phyloP scores from a whole-genome alignment of 768 basidiomycete species.

The Hypsizygus marmoreus region DNA sequence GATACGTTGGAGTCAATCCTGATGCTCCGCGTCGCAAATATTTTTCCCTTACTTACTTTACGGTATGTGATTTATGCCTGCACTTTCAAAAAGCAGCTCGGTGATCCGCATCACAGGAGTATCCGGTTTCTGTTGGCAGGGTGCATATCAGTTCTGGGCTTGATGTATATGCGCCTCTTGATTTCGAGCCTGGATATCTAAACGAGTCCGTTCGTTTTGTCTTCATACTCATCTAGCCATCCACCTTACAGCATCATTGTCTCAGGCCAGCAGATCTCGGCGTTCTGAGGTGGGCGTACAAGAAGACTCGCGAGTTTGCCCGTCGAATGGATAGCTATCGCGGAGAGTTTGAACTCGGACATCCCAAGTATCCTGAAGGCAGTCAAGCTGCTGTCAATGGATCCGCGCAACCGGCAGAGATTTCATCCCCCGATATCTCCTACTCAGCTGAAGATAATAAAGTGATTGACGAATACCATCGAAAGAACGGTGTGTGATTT shows the following conservation, averaged over 20 bases:
- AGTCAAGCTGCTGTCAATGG: conserved; percentile 30
- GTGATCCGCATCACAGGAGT: conserved; percentile 28
- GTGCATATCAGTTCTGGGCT: conserved; percentile 48
- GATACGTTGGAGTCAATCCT: conserved; percentile 19
- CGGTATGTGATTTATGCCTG: conserved; percentile 20
- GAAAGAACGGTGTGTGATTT: conserved; percentile 30
- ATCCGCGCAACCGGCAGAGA: conserved; percentile 29
- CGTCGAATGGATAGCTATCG: conserved; percentile 52
- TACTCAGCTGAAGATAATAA: conserved; percentile 45
- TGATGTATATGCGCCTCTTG: conserved; percentile 40
- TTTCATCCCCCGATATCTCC: conserved; percentile 36
- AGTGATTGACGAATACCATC: conserved; percentile 41
- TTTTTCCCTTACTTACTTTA: conserved; percentile 22
- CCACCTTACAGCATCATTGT: too few relatives aligned
- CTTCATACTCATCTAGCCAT: background rate
- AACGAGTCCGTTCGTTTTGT: conserved; percentile 32
- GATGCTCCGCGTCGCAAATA: conserved; percentile 26
- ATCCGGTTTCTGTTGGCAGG: conserved; percentile 49
- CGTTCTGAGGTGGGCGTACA: conserved; percentile 54
- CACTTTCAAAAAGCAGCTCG: conserved; percentile 16
- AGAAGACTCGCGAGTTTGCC: conserved; percentile 52
- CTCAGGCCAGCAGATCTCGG: conserved; percentile 44
- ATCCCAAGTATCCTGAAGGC: conserved; percentile 39
- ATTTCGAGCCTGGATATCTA: conserved; percentile 49
- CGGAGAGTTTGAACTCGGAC: conserved; percentile 36